These are phyloP conservation scores for Zygosaccharomyces bisporus DNA, from an alignment of 805 yeast species.

Conservation along the genomic window DNA sequence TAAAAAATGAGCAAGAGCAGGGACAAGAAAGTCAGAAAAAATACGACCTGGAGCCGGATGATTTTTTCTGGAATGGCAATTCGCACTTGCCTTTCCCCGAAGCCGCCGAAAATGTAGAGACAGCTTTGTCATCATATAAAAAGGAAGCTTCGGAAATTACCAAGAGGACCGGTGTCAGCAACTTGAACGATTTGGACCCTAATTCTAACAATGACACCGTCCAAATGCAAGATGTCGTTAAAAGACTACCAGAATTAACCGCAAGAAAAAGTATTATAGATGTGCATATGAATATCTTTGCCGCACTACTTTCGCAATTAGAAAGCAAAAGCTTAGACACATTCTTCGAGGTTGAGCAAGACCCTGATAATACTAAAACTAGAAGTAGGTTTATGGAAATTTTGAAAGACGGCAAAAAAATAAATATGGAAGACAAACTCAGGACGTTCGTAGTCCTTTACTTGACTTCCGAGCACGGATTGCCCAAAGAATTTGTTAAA, in stretches of 20 bases:
- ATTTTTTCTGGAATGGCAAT: conserved; percentile 86
- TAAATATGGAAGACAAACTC: conserved; percentile 76
- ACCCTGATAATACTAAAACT: conserved; percentile 48
- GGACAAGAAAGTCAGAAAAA: conserved; percentile 46
- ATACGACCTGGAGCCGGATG: conserved; percentile 88
- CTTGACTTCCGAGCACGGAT: conserved; percentile 45
- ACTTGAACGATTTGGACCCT: conserved; percentile 71
- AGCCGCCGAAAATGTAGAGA: conserved; percentile 95
- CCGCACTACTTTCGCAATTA: conserved; percentile 74
- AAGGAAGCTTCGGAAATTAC: conserved; percentile 86
- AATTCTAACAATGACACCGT: conserved; percentile 50
- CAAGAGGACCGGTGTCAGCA: conserved; percentile 61
- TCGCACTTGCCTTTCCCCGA: conserved; percentile 92
- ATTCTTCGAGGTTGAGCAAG: conserved; percentile 91
- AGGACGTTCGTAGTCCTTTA: conserved; percentile 83
- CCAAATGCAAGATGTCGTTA: conserved; percentile 80
- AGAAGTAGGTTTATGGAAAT: conserved; percentile 58
- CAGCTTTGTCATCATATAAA: conserved; percentile 75
- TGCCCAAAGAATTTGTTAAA: conserved; percentile 44
- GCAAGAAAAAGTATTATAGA: conserved; percentile 84
- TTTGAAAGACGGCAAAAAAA: conserved; percentile 47
- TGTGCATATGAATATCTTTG: conserved; percentile 94
- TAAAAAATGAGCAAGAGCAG: conserved; percentile 37
- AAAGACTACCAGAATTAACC: conserved; percentile 87
- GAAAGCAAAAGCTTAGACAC: conserved; percentile 86